Conservation (phyloP, 306 rosid genomes). For the Hylodesmum podocarpum region DNA sequence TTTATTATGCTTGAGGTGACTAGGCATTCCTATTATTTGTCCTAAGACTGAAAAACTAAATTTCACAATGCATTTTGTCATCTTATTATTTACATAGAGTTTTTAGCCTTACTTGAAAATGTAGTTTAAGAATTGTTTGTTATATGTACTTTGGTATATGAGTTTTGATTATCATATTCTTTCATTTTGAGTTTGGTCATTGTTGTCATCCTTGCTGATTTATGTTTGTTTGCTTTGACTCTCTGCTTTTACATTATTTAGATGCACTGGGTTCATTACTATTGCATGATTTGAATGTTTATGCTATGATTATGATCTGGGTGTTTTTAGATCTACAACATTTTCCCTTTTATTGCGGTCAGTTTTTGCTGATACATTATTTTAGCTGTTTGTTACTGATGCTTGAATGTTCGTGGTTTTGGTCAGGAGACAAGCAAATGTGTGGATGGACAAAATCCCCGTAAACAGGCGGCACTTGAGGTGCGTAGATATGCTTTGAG, state of each 20-base stretch:
- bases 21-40: conserved; percentile 12
- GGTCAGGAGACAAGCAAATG: conserved; percentile 62
- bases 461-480: conserved; percentile 35
- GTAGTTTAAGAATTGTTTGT: conserved; percentile 9
- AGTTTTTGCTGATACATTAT: neutral
- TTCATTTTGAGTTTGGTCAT: conserved; percentile 2
- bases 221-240: conserved; percentile 2
- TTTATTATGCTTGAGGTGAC: neutral
- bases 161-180: neutral
- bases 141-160: neutral
- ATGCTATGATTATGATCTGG: neutral
- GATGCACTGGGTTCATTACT: conserved; percentile 4
- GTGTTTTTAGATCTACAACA: neutral
- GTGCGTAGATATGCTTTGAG: conserved; percentile 75
- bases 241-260: neutral
- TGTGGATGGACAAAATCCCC: conserved; percentile 44
- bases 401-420: conserved; percentile 36
- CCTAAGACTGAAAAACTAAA: neutral
- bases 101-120: conserved; percentile 4
- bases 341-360: neutral
- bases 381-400: conserved; percentile 30
- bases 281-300: conserved; percentile 20
- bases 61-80: neutral
- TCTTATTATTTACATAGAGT: neutral
- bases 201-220: conserved; percentile 19